These are phyloP conservation scores for Trichoderma sp. DNA, from an alignment of 2,329 filamentous ascomycete genomes.

Conservation along the genomic window DNA sequence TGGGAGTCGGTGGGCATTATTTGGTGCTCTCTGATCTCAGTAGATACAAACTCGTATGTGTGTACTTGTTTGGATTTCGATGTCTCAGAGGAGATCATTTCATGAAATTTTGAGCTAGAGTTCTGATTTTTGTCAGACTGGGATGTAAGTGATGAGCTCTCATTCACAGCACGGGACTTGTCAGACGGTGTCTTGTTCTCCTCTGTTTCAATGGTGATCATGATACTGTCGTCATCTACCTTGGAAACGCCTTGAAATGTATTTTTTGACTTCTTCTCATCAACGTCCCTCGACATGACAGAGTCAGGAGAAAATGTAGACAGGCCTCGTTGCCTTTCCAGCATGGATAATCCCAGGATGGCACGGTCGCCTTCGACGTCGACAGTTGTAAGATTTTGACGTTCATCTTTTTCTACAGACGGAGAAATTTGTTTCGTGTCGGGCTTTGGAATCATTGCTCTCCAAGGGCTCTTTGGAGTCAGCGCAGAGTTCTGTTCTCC, in stretches of 20 bases:
- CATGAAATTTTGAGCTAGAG: not conserved
- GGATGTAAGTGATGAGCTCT: not conserved
- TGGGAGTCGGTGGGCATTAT: constrained; percentile 28
- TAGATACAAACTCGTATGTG: not conserved
- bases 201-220: constrained; percentile 25
- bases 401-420: not conserved
- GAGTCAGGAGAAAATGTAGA: not conserved
- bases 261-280: not conserved
- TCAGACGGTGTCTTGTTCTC: not conserved
- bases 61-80: not conserved
- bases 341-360: constrained; percentile 12
- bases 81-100: not conserved
- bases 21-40: constrained; percentile 14
- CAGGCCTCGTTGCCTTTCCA: not conserved
- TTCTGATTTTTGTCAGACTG: not conserved
- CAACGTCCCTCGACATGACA: not conserved
- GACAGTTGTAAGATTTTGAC: not conserved
- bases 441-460: not conserved
- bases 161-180: not conserved
- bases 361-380: not conserved
- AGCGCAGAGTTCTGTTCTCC: not conserved
- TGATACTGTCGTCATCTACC: not conserved
- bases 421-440: not conserved
- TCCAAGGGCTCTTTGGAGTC: constrained; percentile 25
- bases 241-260: not conserved